Conservation (phyloP, 169 alveolate species). For the Perkinsus chesapeaki region DNA sequence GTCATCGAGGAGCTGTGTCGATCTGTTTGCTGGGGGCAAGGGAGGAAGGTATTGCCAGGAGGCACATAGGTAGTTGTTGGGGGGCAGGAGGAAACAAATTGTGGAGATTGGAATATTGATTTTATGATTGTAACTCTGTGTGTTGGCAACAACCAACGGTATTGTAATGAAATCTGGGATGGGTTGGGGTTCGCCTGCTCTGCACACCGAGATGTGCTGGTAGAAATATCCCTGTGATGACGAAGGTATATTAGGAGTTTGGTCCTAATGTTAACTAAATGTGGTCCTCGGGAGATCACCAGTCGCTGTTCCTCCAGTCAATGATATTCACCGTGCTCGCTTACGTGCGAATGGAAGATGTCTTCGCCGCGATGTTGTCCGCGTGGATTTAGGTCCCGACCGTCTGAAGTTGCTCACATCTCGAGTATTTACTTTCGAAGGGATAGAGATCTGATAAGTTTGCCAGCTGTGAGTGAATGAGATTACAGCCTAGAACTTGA, state of each 20-base stretch:
- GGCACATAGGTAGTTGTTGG: background rate
- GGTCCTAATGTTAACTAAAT: no score
- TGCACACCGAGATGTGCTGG: no score
- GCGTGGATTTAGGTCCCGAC: background rate
- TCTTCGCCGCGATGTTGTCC: background rate
- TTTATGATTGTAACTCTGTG: background rate
- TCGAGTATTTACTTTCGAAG: background rate
- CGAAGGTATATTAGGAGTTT: no score
- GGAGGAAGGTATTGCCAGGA: background rate
- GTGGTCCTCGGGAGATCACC: no score
- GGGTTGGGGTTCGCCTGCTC: no score
- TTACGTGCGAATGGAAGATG: no score
- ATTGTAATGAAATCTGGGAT: no score
- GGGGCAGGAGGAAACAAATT: background rate
- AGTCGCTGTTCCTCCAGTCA: no score
- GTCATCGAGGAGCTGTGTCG: background rate
- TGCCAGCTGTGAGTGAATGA: background rate
- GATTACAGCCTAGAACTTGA: background rate
- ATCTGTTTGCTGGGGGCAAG: background rate
- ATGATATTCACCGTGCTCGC: no score
- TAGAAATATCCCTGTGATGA: no score
- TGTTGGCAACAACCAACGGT: no score
- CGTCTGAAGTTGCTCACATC: background rate
- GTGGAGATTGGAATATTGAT: background rate
- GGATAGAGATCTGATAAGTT: background rate